These are phyloP conservation scores for Blastocystis sp. DNA, from an alignment of 352 stramenopile genomes.

Conservation along the genomic window DNA sequence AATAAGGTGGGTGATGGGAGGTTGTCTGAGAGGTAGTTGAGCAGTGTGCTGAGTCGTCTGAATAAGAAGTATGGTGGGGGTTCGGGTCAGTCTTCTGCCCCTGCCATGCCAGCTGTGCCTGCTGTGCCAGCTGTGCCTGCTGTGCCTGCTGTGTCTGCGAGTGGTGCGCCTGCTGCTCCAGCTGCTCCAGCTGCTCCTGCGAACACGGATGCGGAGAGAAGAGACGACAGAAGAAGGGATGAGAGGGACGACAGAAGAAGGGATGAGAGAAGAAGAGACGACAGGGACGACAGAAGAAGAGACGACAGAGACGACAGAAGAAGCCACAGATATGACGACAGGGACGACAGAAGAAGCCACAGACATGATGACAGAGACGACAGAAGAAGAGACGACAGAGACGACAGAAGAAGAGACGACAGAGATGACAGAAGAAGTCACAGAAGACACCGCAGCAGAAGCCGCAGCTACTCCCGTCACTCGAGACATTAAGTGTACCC, in stretches of 20 bases:
- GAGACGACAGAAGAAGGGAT: too few species aligned
- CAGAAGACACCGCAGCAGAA: constrained; percentile 17
- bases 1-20: constrained; percentile 6
- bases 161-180: constrained; percentile 2
- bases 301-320: background rate
- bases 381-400: background rate
- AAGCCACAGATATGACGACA: background rate
- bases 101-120: background rate
- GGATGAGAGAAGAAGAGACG: background rate
- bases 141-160: background rate
- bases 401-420: background rate
- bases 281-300: background rate
- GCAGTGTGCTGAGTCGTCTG: constrained; percentile 14
- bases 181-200: background rate
- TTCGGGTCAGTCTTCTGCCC: background rate
- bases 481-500: background rate
- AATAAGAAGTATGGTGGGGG: constrained; percentile 23
- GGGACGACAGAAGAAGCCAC: background rate
- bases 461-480: background rate
- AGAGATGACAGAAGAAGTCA: constrained; percentile 16
- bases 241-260: background rate
- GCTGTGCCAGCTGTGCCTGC: background rate
- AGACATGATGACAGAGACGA: background rate
- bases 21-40: background rate
- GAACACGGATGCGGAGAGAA: background rate